Evolutionary conservation across 371 early-diverging fungal species (phyloP), one percentile per base, ranked within the genome.

Genomic region (Entomophthora muscae): DNA sequence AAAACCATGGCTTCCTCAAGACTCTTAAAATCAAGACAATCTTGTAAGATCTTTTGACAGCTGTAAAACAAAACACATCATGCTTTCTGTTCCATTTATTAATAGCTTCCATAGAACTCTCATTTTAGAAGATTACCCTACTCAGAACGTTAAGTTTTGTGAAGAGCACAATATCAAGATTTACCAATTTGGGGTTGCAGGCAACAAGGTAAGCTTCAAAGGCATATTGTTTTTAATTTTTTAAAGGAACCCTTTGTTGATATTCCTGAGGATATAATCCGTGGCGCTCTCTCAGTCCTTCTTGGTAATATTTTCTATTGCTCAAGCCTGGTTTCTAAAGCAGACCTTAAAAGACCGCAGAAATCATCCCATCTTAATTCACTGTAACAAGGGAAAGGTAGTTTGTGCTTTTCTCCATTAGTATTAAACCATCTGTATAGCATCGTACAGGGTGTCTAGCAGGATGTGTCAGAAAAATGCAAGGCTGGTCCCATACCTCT

Each of bases 311-410:
- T n/a, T n/a, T n/a, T n/a, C n/a, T n/a, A n/a, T n/a, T n/a, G n/a
- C n/a, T n/a, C n/a, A n/a, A n/a, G n/a, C n/a, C n/a, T n/a, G n/a
- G n/a, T n/a, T n/a, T n/a, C n/a, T n/a, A n/a, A n/a, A n/a, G n/a
- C n/a, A n/a, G n/a, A n/a, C n/a, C n/a, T n/a, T n/a, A n/a, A n/a
- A 67, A 77, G 89, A 89, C 67, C 76, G 77, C 52, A 75, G 93
- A 31, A 93, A 94, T 67, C 94, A 94, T 65, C 96, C 95, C 0
- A 89, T 94, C 52, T 69, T 95, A 24, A 88, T 96, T 31, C 97
- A 96, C 68, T 96, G 97, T 72, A 96, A 96, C 72, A 95, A 95
- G 74, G 97, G 97, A 64, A 95, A 95, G 76, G 87, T 86, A 75
- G 60, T 21, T 51, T 1, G 2, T 10, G 29, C 5, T 51, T 27